phyloP scores from a whole-genome alignment of 2,329 filamentous ascomycete species.

The Aspergillus felis region DNA sequence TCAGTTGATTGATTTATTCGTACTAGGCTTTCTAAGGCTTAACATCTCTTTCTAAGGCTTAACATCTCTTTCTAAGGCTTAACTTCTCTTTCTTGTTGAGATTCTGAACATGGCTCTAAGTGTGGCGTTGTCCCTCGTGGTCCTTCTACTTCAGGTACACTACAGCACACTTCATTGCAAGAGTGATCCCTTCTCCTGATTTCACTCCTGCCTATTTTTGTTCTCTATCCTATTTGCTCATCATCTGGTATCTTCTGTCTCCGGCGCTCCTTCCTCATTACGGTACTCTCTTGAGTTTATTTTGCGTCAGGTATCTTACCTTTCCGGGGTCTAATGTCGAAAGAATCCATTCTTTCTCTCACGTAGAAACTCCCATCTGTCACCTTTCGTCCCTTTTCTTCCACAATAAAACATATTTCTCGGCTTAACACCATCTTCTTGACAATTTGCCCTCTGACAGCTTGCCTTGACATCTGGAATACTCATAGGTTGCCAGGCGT shows the following conservation, averaged over 20 bases:
- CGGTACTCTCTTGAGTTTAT: constrained; percentile 1
- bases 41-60: not conserved
- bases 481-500: constrained; percentile 19
- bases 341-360: constrained; percentile 14
- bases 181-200: not conserved
- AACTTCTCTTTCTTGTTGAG: not conserved
- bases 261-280: constrained; percentile 16
- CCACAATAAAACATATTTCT: constrained; percentile 10
- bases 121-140: not conserved
- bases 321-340: not conserved
- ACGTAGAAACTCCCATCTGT: constrained; percentile 20
- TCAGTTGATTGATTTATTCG: not conserved
- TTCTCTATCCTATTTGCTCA: not conserved
- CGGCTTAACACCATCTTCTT: constrained; percentile 18
- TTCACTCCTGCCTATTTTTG: constrained; percentile 3
- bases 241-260: constrained; percentile 24
- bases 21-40: not conserved
- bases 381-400: constrained; percentile 9
- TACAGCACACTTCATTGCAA: not conserved
- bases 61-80: not conserved
- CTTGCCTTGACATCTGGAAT: constrained; percentile 22
- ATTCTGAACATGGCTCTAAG: not conserved
- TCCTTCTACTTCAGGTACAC: not conserved
- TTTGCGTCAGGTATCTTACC: constrained; percentile 1
- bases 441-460: constrained; percentile 16